Conservation (phyloP, 495 filamentous ascomycete genomes). For the Delitschia confertaspora region DNA sequence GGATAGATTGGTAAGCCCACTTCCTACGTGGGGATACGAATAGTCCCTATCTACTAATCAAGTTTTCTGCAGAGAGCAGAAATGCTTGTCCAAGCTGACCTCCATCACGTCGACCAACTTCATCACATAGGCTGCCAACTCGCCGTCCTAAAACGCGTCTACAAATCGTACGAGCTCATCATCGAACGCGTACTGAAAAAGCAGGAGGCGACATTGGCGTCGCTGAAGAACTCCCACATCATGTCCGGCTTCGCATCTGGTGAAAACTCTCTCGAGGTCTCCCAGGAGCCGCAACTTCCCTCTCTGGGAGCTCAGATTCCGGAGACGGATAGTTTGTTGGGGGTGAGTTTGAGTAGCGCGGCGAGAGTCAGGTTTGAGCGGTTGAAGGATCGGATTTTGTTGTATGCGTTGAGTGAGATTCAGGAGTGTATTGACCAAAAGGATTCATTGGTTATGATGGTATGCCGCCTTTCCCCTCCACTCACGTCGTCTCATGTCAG, state of each 20-base stretch:
- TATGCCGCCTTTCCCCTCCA: slow-evolving; percentile 26
- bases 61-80: slow-evolving; percentile 38
- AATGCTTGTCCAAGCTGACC: slow-evolving; percentile 51
- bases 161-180: slow-evolving; percentile 69
- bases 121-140: slow-evolving; percentile 63
- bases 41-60: not conserved
- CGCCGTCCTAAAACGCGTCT: slow-evolving; percentile 61
- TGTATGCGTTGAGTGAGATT: slow-evolving; percentile 74
- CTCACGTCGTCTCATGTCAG: too few species aligned
- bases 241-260: slow-evolving; percentile 22
- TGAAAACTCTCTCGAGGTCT: slow-evolving; percentile 24
- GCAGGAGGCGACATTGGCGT: slow-evolving; percentile 33
- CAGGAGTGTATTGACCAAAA: slow-evolving; percentile 72
- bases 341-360: slow-evolving; percentile 52
- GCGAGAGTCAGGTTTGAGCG: slow-evolving; percentile 68
- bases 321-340: slow-evolving; percentile 38
- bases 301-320: slow-evolving; percentile 32
- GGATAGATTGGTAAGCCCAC: slow-evolving; percentile 45
- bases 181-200: slow-evolving; percentile 60
- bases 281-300: slow-evolving; percentile 4
- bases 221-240: slow-evolving; percentile 36
- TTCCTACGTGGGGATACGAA: not conserved
- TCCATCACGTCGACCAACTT: slow-evolving; percentile 59
- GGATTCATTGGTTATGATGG: slow-evolving; percentile 63
- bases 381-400: slow-evolving; percentile 62